Evolutionary conservation across 345 rosid genomes (phyloP).

Genomic region (Cardamine chenopodiifolia): DNA sequence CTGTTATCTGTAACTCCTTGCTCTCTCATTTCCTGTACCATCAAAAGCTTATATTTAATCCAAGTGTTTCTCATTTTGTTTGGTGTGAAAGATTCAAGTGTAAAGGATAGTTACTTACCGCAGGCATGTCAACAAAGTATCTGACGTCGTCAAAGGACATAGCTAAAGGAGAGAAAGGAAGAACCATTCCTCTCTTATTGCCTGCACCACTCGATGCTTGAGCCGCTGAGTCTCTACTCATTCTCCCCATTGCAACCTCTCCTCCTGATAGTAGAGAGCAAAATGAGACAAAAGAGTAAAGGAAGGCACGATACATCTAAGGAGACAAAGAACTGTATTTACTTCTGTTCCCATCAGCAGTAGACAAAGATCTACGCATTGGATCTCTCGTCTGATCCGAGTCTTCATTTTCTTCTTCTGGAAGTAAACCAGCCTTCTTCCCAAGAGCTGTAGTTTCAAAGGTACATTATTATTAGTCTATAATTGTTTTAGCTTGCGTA

Average conservation of each 20-base stretch:
- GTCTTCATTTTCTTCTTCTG: slow-evolving; percentile 55
- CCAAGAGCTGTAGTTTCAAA: slow-evolving; percentile 58
- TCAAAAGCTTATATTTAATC: not conserved
- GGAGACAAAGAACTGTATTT: slow-evolving; percentile 1
- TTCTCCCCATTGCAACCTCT: slow-evolving; percentile 52
- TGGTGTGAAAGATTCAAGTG: slow-evolving; percentile 8
- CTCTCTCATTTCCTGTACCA: slow-evolving; percentile 74
- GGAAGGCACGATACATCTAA: slow-evolving; percentile 6
- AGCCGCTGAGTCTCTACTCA: slow-evolving; percentile 34
- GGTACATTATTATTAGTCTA: slow-evolving; percentile 1
- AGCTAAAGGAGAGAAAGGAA: slow-evolving; percentile 75
- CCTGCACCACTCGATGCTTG: slow-evolving; percentile 43
- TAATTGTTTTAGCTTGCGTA: not conserved
- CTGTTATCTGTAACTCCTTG: slow-evolving; percentile 74
- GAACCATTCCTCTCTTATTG: slow-evolving; percentile 69
- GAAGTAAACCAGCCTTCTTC: slow-evolving; percentile 58
- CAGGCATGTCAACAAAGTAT: slow-evolving; percentile 77
- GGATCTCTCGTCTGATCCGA: slow-evolving; percentile 27
- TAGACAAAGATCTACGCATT: slow-evolving; percentile 45
- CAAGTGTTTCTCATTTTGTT: not conserved
- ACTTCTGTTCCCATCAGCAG: slow-evolving; percentile 49
- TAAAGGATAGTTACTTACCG: slow-evolving; percentile 43
- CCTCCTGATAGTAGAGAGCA: slow-evolving; percentile 45
- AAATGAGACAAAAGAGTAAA: slow-evolving; percentile 16
- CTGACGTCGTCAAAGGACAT: slow-evolving; percentile 71